Evolutionary conservation across 345 rosid genomes (phyloP), one percentile per base, ranked within the genome.

Genomic region (Lumnitzera racemosa): DNA sequence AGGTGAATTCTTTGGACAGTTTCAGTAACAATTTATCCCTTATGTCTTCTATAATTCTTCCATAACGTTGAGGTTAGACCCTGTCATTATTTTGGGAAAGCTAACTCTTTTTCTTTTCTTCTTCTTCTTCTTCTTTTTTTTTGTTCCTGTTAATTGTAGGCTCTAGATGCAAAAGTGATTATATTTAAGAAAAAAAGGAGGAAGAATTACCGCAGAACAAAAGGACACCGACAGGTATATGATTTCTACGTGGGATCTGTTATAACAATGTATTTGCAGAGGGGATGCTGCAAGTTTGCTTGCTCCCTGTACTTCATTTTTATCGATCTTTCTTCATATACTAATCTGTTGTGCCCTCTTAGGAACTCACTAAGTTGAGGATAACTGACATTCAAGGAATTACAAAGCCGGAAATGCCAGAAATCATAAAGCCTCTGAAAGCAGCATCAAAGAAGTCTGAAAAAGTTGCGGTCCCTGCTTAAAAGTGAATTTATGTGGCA

Each of bases 311-410:
- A 49, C 46, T 23, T n/a, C 51, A 3, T 43, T 41, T 0, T 59
- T 13, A 49, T 11, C 55, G 54, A 25, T 63, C 49, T 25, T 17
- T 57, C 9, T 25, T 49, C n/a, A 57, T 20, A 29, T 41, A 25
- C 41, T 56, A n/a, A 58, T 46, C 52, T 68, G 5, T 67, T 20
- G 25, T 58, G 15, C 36, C 16, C 53, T 67, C 61, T 61, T 86
- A 94, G 97, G 99, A 95, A 78, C 72, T 95, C 64, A 95, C 96
- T 0, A 88, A 88, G 72, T 78, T 95, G 83, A 88, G 96, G 75
- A 95, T 90, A 78, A 82, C 87, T 16, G 92, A 86, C 64, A 85
- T 95, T 66, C 80, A 88, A 82, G 99, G 97, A 70, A 86, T 90
- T 55, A 89, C 74, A 70, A 85, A 84, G 76, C 90, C 89, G 15